Percentiles rank a stretch among this genome's conserved stretches.
phyloP scores from a whole-genome alignment of 805 yeast genomes.

The Candida awuae region DNA sequence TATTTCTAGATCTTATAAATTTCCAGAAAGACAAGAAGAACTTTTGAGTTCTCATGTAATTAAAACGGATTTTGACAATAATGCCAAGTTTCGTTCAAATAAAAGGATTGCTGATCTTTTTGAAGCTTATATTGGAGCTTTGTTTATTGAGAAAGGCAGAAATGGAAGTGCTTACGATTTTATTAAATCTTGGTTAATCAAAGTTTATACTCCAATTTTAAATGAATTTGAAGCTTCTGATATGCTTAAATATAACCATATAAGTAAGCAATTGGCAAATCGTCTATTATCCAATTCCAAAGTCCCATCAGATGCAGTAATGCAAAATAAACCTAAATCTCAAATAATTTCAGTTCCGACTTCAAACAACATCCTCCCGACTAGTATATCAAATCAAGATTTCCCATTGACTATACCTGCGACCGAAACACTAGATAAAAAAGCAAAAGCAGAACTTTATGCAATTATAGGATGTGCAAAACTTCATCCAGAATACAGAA shows the following conservation, averaged over 20 bases:
- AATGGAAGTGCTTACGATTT: slow-evolving; percentile 21
- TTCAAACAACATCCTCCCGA: background rate
- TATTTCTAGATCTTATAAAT: slow-evolving; percentile 62
- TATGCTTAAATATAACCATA: slow-evolving; percentile 4
- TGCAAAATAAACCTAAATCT: background rate
- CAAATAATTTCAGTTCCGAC: background rate
- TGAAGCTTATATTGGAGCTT: slow-evolving; percentile 91
- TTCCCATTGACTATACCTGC: slow-evolving; percentile 5
- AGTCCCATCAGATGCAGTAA: background rate
- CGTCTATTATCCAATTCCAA: background rate
- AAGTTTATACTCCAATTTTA: slow-evolving; percentile 26
- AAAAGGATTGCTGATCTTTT: slow-evolving; percentile 83
- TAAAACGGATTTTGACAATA: slow-evolving; percentile 7
- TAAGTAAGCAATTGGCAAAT: slow-evolving; percentile 3
- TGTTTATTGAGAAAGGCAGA: slow-evolving; percentile 42
- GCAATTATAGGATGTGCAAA: slow-evolving; percentile 72
- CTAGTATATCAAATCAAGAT: slow-evolving; percentile 16
- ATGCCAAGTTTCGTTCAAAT: slow-evolving; percentile 35
- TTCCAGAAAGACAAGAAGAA: slow-evolving; percentile 43
- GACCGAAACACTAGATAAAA: slow-evolving; percentile 38
- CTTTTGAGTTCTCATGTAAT: slow-evolving; percentile 28
- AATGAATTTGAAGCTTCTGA: slow-evolving; percentile 8
- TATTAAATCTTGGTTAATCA: slow-evolving; percentile 49
- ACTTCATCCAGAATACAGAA: slow-evolving; percentile 51
- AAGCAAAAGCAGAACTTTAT: slow-evolving; percentile 74